Evolutionary conservation across 2,329 filamentous ascomycete genomes (phyloP).

Genomic region (Emydomyces testavorans): DNA sequence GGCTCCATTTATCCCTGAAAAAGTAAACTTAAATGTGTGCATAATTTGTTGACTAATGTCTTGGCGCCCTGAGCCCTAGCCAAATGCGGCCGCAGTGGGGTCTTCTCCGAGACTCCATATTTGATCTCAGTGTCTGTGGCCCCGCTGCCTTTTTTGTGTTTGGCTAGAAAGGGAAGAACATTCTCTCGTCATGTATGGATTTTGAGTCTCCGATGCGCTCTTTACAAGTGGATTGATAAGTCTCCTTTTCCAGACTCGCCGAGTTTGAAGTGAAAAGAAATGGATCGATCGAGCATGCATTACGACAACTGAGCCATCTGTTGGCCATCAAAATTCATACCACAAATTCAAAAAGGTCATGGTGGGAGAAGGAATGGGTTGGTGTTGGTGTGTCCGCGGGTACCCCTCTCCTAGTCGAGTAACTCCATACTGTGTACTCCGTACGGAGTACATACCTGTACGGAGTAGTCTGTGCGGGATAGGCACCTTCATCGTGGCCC

Average conservation of each 20-base stretch:
- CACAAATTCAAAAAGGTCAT: too few species aligned
- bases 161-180: slow-evolving; percentile 2
- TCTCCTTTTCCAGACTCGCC: slow-evolving; percentile 2
- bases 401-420: too few species aligned
- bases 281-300: neutral
- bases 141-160: neutral
- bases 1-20: neutral
- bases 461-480: too few species aligned
- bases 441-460: too few species aligned
- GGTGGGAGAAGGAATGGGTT: too few species aligned
- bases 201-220: neutral
- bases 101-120: too few species aligned
- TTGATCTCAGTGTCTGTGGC: neutral
- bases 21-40: neutral
- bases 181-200: neutral
- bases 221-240: neutral
- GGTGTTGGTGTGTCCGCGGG: too few species aligned
- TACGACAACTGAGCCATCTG: slow-evolving; percentile 4
- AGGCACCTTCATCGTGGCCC: too few species aligned
- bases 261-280: neutral
- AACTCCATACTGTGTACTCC: too few species aligned
- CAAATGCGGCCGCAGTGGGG: too few species aligned
- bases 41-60: neutral
- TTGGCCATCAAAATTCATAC: neutral
- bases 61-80: neutral